Conservation (phyloP, 139 green algal genomes). For the Spirogloea muscicola region DNA sequence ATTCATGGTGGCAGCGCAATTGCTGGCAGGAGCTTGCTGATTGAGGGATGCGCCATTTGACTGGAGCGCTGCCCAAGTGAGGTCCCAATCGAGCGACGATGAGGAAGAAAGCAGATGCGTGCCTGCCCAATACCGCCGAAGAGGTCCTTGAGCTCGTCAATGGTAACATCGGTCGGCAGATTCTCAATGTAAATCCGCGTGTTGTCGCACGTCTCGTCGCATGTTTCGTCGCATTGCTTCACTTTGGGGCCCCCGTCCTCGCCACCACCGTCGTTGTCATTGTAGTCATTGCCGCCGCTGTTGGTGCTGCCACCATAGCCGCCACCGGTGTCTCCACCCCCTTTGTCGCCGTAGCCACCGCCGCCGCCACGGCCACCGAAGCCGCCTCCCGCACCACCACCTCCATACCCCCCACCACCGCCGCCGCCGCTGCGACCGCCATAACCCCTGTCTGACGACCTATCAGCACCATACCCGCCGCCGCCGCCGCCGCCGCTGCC, state of each 20-base stretch:
- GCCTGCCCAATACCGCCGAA: slow-evolving; percentile 50
- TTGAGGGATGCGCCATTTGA: too few relatives aligned
- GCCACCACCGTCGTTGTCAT: slow-evolving; percentile 2
- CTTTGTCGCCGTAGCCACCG: neutral
- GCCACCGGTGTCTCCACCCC: neutral
- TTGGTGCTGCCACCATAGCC: slow-evolving; percentile 22
- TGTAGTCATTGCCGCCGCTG: neutral
- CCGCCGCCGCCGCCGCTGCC: neutral
- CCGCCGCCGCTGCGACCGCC: too few relatives aligned
- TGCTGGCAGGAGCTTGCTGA: too few relatives aligned
- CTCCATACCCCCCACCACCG: slow-evolving; percentile 28
- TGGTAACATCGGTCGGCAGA: slow-evolving; percentile 33
- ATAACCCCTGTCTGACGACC: too few relatives aligned
- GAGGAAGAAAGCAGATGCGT: too few relatives aligned
- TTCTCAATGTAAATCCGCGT: slow-evolving; percentile 46
- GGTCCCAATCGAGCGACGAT: too few relatives aligned
- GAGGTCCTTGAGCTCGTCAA: slow-evolving; percentile 39
- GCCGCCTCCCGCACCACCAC: slow-evolving; percentile 14
- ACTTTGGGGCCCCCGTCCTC: slow-evolving; percentile 1
- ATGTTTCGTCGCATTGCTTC: slow-evolving; percentile 49
- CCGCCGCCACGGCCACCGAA: slow-evolving; percentile 11
- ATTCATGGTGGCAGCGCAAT: too few relatives aligned
- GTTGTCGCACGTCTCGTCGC: slow-evolving; percentile 42
- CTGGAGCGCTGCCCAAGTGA: too few relatives aligned
- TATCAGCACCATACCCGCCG: too few relatives aligned